phyloP scores from a whole-genome alignment of 73 alveolate genomes.

The Tetrahymena elliotti region DNA sequence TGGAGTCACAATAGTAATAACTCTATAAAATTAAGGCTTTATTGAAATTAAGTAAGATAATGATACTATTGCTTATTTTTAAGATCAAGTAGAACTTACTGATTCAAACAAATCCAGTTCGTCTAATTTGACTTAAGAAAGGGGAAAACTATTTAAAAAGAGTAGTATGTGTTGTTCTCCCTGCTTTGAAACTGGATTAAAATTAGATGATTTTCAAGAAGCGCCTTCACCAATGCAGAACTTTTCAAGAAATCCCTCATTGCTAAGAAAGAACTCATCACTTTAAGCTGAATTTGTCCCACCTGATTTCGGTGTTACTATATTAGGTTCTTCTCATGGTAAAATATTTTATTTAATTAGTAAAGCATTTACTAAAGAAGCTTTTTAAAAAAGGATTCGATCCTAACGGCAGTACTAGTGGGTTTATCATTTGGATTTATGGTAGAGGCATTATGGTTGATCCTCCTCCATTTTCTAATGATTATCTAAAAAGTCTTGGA shows the following conservation, averaged over 20 bases:
- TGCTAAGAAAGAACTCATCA: not conserved
- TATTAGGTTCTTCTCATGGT: conserved; percentile 10
- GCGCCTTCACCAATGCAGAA: not conserved
- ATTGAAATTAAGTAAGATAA: conserved; percentile 4
- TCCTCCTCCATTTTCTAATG: conserved; percentile 33
- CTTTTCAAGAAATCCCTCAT: not conserved
- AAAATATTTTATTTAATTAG: not conserved
- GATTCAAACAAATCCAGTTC: conserved; percentile 15
- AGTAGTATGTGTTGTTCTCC: not conserved
- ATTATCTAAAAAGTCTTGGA: not conserved
- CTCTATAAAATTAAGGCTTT: not conserved
- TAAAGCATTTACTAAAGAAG: not conserved
- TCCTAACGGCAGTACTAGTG: conserved; percentile 29
- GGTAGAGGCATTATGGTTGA: conserved; percentile 33
- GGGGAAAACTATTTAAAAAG: not conserved
- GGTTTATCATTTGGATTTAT: conserved; percentile 22
- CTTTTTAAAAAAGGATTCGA: conserved; percentile 3
- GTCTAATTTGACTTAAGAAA: not conserved
- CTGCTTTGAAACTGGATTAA: not conserved
- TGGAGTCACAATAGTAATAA: not conserved
- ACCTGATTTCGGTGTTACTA: conserved; percentile 24
- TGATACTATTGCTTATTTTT: not conserved
- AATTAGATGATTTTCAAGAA: not conserved
- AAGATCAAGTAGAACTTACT: conserved; percentile 10
- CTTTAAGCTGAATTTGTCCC: not conserved